These are phyloP conservation scores for Tilletia walkeri DNA, from an alignment of 1,284 basidiomycete genomes.

Conservation along the genomic window DNA sequence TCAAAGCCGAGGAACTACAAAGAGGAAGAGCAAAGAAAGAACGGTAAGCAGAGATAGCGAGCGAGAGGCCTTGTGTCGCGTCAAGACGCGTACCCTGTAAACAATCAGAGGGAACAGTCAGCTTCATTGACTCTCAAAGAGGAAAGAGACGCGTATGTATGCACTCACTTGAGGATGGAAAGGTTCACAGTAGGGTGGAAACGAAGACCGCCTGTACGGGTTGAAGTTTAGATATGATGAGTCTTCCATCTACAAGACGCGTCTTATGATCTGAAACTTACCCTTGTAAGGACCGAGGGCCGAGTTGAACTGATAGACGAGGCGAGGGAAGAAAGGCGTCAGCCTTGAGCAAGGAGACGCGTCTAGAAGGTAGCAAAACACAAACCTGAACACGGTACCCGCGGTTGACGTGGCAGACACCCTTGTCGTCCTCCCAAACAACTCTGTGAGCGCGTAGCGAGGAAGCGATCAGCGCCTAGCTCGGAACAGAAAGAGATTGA, in stretches of 20 bases:
- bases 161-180: constrained; percentile 70
- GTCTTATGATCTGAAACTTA: constrained; percentile 60
- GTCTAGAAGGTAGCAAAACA: background rate
- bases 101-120: background rate
- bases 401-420: constrained; percentile 67
- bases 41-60: no score
- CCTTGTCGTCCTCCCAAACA: constrained; percentile 64
- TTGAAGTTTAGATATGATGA: background rate
- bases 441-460: constrained; percentile 63
- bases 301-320: constrained; percentile 68
- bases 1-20: constrained; percentile 70
- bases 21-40: no score
- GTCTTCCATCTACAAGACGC: background rate
- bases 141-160: no score
- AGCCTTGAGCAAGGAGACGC: background rate
- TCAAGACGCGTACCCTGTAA: background rate
- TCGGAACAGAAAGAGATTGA: background rate
- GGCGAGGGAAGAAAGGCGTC: background rate
- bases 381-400: constrained; percentile 72
- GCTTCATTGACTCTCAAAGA: background rate
- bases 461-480: no score
- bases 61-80: background rate
- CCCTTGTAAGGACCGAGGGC: constrained; percentile 81
- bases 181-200: constrained; percentile 79
- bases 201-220: constrained; percentile 66